Percentiles rank a stretch among this genome's conserved stretches.
Conservation (phyloP, 2,329 filamentous ascomycete genomes). For the Pezicula radicicola region DNA sequence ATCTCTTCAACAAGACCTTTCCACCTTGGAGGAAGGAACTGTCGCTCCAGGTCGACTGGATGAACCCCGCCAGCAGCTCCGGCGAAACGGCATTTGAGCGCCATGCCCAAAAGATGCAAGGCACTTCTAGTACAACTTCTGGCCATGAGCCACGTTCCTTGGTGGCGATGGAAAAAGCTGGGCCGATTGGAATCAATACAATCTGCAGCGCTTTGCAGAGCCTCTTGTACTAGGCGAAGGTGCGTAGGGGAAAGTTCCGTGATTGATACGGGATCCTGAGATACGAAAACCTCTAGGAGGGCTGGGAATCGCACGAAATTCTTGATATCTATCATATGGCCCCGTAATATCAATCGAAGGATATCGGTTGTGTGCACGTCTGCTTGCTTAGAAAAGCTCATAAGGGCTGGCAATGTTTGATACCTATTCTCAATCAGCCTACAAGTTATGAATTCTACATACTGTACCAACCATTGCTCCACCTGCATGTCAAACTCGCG, state of each 20-base stretch:
- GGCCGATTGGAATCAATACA: conserved; percentile 1
- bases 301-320: background rate
- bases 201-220: background rate
- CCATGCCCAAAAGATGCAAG: background rate
- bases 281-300: background rate
- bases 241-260: background rate
- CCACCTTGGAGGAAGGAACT: background rate
- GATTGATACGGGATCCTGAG: background rate
- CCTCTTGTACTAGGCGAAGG: background rate
- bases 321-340: background rate
- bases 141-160: background rate
- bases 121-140: background rate
- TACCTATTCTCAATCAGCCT: background rate
- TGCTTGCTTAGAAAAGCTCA: background rate
- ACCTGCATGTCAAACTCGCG: background rate
- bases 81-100: background rate
- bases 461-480: background rate
- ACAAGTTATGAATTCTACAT: background rate
- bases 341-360: background rate
- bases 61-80: background rate
- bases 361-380: background rate
- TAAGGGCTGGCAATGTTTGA: background rate
- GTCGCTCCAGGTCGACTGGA: background rate
- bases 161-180: background rate
- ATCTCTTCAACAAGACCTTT: background rate